These are phyloP conservation scores for Penicillium sp. DNA, from an alignment of 2,329 filamentous ascomycete genomes.

Conservation along the genomic window DNA sequence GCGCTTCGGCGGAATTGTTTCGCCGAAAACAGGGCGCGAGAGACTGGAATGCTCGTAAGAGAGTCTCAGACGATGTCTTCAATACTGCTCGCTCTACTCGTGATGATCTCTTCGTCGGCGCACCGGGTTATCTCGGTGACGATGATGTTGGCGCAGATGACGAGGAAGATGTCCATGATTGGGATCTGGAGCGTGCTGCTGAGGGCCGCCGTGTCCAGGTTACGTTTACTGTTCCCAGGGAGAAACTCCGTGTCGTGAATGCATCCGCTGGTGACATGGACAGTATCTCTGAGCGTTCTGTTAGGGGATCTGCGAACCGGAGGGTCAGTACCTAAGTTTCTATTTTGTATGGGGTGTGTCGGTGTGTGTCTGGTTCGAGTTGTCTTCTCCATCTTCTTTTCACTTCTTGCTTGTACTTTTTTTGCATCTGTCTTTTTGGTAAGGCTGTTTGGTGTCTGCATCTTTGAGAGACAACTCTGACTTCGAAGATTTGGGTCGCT, in stretches of 20 bases:
- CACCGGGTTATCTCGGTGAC: slow-evolving; percentile 28
- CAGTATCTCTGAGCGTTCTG: slow-evolving; percentile 30
- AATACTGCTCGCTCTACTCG: slow-evolving; percentile 18
- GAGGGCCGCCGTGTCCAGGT: slow-evolving; percentile 72
- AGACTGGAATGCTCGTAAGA: slow-evolving; percentile 51
- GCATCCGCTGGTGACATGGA: slow-evolving; percentile 50
- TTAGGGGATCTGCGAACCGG: slow-evolving; percentile 14
- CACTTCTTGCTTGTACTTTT: slow-evolving; percentile 12
- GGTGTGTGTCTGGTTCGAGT: background rate
- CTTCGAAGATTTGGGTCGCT: background rate
- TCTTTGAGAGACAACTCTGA: background rate
- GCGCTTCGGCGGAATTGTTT: slow-evolving; percentile 49
- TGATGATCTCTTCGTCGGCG: slow-evolving; percentile 30
- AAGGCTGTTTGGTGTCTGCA: slow-evolving; percentile 8
- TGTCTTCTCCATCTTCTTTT: background rate
- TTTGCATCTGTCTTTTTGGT: slow-evolving; percentile 3
- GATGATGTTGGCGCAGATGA: slow-evolving; percentile 21
- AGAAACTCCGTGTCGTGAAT: slow-evolving; percentile 86
- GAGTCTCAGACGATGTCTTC: slow-evolving; percentile 22
- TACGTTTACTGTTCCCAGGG: slow-evolving; percentile 91
- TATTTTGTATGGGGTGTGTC: background rate
- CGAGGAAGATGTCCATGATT: slow-evolving; percentile 48
- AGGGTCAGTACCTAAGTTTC: slow-evolving; percentile 5
- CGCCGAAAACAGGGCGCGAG: slow-evolving; percentile 52
- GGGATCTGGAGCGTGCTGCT: slow-evolving; percentile 73